Conservation (phyloP, 2,329 filamentous ascomycete species). For the Colletotrichum lini region DNA sequence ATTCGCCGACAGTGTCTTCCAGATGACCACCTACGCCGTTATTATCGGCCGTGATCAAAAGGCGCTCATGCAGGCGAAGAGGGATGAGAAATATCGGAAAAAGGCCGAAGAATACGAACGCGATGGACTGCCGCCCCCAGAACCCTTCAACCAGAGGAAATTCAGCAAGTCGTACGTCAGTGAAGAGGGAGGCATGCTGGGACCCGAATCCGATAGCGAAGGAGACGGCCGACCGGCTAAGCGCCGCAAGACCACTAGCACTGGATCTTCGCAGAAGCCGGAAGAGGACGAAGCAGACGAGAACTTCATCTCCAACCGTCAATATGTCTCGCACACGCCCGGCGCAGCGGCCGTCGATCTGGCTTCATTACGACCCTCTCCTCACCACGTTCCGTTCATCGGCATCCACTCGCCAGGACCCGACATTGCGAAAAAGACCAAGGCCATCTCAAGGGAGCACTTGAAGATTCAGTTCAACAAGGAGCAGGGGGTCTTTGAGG, state of each 20-base stretch:
- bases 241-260: slow-evolving; percentile 62
- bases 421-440: slow-evolving; percentile 74
- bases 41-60: slow-evolving; percentile 80
- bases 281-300: slow-evolving; percentile 61
- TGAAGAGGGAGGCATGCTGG: slow-evolving; percentile 78
- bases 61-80: slow-evolving; percentile 68
- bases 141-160: slow-evolving; percentile 65
- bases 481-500: slow-evolving; percentile 74
- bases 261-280: slow-evolving; percentile 55
- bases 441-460: slow-evolving; percentile 81
- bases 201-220: slow-evolving; percentile 72
- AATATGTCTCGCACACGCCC: slow-evolving; percentile 73
- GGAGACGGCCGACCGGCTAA: slow-evolving; percentile 62
- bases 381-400: slow-evolving; percentile 75
- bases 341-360: slow-evolving; percentile 73
- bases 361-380: slow-evolving; percentile 71
- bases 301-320: slow-evolving; percentile 68
- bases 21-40: slow-evolving; percentile 82
- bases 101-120: slow-evolving; percentile 62
- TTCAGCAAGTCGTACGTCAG: slow-evolving; percentile 78
- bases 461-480: slow-evolving; percentile 80
- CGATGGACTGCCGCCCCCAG: slow-evolving; percentile 65
- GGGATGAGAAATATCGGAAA: slow-evolving; percentile 64
- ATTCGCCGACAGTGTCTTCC: slow-evolving; percentile 83
- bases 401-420: slow-evolving; percentile 80